These are phyloP conservation scores for Quercus alba DNA, from an alignment of 306 rosid genomes.

Conservation along the genomic window DNA sequence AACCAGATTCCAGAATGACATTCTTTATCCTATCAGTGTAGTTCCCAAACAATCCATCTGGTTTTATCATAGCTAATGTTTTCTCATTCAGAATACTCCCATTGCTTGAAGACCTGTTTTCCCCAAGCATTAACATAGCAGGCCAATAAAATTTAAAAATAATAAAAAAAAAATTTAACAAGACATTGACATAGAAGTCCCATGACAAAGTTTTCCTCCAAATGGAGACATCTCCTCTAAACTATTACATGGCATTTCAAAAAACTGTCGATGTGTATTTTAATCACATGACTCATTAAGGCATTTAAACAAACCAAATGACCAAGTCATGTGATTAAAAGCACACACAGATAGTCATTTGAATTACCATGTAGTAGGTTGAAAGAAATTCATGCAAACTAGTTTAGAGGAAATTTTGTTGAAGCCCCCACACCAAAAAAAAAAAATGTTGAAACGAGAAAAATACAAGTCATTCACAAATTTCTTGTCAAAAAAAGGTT, in stretches of 20 bases:
- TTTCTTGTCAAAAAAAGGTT: background rate
- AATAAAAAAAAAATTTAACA: background rate
- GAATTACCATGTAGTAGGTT: too few species aligned
- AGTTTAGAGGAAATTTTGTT: too few species aligned
- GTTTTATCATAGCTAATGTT: conserved; percentile 79
- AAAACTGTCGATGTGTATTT: too few species aligned
- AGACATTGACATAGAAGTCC: background rate
- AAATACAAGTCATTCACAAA: background rate
- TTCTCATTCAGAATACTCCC: conserved; percentile 36
- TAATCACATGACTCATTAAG: too few species aligned
- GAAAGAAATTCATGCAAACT: too few species aligned
- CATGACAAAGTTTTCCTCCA: too few species aligned
- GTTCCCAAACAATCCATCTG: conserved; percentile 76
- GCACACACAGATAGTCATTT: too few species aligned
- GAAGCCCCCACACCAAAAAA: background rate
- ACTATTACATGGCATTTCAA: too few species aligned
- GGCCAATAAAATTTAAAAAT: background rate
- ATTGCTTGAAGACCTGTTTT: conserved; percentile 43
- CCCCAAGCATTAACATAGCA: background rate
- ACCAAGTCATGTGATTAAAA: too few species aligned
- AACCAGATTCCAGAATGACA: conserved; percentile 55
- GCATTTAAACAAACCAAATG: too few species aligned
- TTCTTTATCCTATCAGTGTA: conserved; percentile 53
- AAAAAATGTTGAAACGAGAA: too few species aligned
- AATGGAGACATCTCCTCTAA: too few species aligned